Percentiles rank a stretch among this genome's conserved stretches.
Conservation (phyloP, 208 protist genomes). For the Trypanosoma theileri region DNA sequence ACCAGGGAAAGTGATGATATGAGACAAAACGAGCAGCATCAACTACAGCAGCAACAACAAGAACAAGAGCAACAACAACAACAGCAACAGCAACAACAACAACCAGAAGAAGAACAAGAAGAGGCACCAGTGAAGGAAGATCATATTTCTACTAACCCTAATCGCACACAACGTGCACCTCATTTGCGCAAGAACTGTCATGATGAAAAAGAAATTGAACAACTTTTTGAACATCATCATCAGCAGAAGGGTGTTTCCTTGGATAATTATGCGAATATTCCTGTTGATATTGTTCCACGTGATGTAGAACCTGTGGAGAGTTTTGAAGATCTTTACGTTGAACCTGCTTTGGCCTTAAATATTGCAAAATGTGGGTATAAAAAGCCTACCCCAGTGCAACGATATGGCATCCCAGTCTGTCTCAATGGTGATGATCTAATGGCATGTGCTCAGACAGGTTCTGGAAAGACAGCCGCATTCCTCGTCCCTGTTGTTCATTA, state of each 20-base stretch:
- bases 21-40: not conserved
- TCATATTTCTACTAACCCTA: conserved; percentile 26
- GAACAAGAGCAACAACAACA: conserved; percentile 24
- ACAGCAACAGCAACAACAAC: conserved; percentile 16
- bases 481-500: conserved; percentile 96
- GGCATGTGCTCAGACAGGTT: conserved; percentile 99
- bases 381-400: conserved; percentile 98
- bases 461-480: conserved; percentile 98
- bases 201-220: conserved; percentile 69
- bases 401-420: conserved; percentile 96
- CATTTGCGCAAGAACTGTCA: conserved; percentile 73
- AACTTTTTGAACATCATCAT: conserved; percentile 74
- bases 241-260: conserved; percentile 77
- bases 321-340: conserved; percentile 87
- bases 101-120: conserved; percentile 17
- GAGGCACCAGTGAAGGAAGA: conserved; percentile 14
- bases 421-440: conserved; percentile 94
- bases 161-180: conserved; percentile 56
- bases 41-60: conserved; percentile 15
- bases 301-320: conserved; percentile 68
- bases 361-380: conserved; percentile 94
- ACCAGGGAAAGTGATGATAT: conserved; percentile 8
- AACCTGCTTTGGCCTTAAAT: conserved; percentile 90
- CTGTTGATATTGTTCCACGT: conserved; percentile 81
- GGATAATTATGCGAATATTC: conserved; percentile 84